Evolutionary conservation across 2,329 filamentous ascomycete genomes (phyloP).

Genomic region (Microdochium nivale): DNA sequence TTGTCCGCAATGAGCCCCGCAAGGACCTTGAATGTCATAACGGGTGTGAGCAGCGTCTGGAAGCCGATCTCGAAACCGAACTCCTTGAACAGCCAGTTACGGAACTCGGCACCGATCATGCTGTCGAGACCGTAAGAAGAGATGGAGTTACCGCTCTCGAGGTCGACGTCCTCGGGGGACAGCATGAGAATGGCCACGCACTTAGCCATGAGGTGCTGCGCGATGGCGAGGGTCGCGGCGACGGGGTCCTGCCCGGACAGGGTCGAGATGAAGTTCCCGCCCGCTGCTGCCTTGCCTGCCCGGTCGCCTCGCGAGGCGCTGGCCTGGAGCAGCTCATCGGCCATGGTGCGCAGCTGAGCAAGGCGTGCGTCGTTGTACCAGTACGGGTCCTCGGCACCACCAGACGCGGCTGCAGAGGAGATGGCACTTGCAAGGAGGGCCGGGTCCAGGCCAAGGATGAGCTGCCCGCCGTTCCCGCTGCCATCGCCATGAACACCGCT

Average conservation of each 20-base stretch:
- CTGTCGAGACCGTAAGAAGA: slow-evolving; percentile 24
- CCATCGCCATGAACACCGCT: slow-evolving; percentile 6
- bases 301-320: not conserved
- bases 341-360: slow-evolving; percentile 10
- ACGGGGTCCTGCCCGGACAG: not conserved
- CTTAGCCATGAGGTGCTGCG: slow-evolving; percentile 8
- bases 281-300: slow-evolving; percentile 6
- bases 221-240: slow-evolving; percentile 4
- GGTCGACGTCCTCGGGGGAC: slow-evolving; percentile 9
- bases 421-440: slow-evolving; percentile 8
- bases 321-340: slow-evolving; percentile 4
- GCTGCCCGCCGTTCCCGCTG: slow-evolving; percentile 2
- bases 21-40: slow-evolving; percentile 14
- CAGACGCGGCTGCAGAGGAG: slow-evolving; percentile 2
- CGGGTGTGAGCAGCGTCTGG: slow-evolving; percentile 24
- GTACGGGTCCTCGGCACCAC: slow-evolving; percentile 9
- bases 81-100: slow-evolving; percentile 26
- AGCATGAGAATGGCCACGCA: slow-evolving; percentile 15
- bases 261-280: slow-evolving; percentile 6
- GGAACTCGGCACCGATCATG: slow-evolving; percentile 26
- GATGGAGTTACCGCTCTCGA: slow-evolving; percentile 12
- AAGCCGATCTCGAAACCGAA: slow-evolving; percentile 27
- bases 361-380: slow-evolving; percentile 17
- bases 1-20: slow-evolving; percentile 5
- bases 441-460: slow-evolving; percentile 7